Evolutionary conservation across 108 stramenopile genomes (phyloP), one percentile per base, ranked within the genome.

Genomic region (Epithemia pelagica): DNA sequence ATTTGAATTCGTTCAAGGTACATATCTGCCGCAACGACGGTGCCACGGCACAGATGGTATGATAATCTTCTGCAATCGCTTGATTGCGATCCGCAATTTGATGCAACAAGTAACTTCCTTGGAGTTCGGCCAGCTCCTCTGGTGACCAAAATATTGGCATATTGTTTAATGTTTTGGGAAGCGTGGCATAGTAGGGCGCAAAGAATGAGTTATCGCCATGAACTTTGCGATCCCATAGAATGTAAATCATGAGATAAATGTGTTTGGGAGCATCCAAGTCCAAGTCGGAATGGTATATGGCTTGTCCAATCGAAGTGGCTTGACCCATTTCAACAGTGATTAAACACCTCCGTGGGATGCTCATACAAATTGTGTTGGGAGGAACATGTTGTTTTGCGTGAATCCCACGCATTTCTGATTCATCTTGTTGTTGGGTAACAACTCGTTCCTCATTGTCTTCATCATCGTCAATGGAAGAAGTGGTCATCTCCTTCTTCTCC

Each of bases 301-400:
- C 68, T 28, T 87, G 82, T 25, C 97, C 97, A 24, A 98, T 89
- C 58, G 88, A 78, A 21, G 94, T 95, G 30, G 84, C 75, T 69
- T 98, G 96, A 32, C 99, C 99, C 98, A 99, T 99, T 88, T 99
- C 98, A 2, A 99, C 99, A 1, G 99, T 99, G 65, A 99, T 97
- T 28, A 99, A 81, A 65, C 96, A 99, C 61, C 77, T 78, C 5
- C 90, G 75, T 24, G 97, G 97, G 28, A 96, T 83, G 28, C 77
- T 74, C 62, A 96, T 87, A 69, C 96, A 92, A 30, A 84, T 71
- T 37, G 91, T 86, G 62, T 96, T 88, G 30, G 91, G 84, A 3
- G 87, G 82, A 31, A 99, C 74, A 69, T 79, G 72, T 28, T 77
- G 67, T 52, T 59, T 68, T 28, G 97, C 96, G 82, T 98, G 96